Evolutionary conservation across 2,329 filamentous ascomycete genomes (phyloP).

Genomic region (Trichoderma simmonsii): DNA sequence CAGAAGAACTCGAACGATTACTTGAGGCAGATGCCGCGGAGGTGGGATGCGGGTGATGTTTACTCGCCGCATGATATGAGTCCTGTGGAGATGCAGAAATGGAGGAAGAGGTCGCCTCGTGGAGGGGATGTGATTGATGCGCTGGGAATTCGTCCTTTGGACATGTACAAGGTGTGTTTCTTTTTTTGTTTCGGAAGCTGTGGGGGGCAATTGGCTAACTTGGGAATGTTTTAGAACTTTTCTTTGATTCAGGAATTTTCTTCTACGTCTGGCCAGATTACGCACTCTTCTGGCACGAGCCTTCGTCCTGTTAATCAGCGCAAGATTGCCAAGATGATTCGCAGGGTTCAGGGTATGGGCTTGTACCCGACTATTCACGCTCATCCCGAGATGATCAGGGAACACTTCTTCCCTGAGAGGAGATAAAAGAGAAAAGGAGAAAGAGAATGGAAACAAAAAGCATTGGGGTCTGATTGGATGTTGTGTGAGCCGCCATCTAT

Average conservation of each 20-base stretch:
- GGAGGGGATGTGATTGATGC: constrained; percentile 73
- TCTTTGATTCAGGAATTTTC: constrained; percentile 87
- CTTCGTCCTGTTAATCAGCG: constrained; percentile 87
- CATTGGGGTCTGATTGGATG: neutral
- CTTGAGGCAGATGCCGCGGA: constrained; percentile 62
- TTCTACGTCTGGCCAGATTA: constrained; percentile 80
- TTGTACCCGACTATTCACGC: constrained; percentile 87
- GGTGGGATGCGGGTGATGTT: constrained; percentile 75
- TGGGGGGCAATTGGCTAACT: neutral
- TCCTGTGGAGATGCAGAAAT: constrained; percentile 75
- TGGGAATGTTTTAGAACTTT: constrained; percentile 66
- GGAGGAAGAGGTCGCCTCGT: constrained; percentile 59
- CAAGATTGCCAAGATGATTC: constrained; percentile 87
- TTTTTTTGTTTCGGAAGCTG: no score
- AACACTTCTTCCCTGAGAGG: constrained; percentile 32
- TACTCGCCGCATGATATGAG: constrained; percentile 89
- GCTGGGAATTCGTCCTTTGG: constrained; percentile 73
- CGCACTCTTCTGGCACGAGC: constrained; percentile 70
- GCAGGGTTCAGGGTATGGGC: constrained; percentile 83
- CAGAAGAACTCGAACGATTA: constrained; percentile 49
- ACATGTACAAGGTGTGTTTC: constrained; percentile 66
- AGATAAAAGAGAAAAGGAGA: neutral
- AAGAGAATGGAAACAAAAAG: neutral
- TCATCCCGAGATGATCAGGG: constrained; percentile 75
- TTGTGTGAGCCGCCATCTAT: neutral